Percentiles rank a stretch among this genome's conserved stretches.
Evolutionary conservation across 2,329 filamentous ascomycete species (phyloP).

Genomic region (Cladobotryum protrusum): DNA sequence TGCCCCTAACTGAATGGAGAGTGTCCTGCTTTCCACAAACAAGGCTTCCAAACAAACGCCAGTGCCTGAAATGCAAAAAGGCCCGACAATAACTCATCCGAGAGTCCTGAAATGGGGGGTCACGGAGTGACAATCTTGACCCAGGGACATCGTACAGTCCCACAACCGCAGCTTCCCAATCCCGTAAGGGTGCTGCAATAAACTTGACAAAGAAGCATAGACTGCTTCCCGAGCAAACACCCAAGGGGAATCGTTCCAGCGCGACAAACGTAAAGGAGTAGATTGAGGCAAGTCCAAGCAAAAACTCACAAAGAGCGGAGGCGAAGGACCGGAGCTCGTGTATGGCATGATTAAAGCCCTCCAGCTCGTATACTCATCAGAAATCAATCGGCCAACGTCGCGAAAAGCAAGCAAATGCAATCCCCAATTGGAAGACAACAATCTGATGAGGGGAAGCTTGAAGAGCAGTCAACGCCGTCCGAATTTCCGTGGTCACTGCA

Average conservation of each 20-base stretch:
- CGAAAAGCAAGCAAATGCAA: slow-evolving; percentile 42
- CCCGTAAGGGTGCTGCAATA: background rate
- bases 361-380: slow-evolving; percentile 38
- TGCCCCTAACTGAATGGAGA: background rate
- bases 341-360: slow-evolving; percentile 29
- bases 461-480: slow-evolving; percentile 31
- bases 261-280: slow-evolving; percentile 22
- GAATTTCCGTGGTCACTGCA: slow-evolving; percentile 16
- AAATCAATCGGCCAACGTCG: slow-evolving; percentile 44
- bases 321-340: slow-evolving; percentile 23
- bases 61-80: slow-evolving; percentile 1
- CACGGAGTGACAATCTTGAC: background rate
- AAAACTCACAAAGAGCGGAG: slow-evolving; percentile 19
- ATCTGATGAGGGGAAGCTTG: slow-evolving; percentile 45
- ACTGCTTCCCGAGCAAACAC: slow-evolving; percentile 14
- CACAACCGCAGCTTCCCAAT: background rate
- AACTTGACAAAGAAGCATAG: background rate
- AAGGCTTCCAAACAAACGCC: slow-evolving; percentile 2
- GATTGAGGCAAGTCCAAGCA: slow-evolving; percentile 13
- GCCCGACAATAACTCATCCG: background rate
- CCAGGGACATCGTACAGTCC: too few species aligned
- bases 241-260: slow-evolving; percentile 19
- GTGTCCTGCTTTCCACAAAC: slow-evolving; percentile 2
- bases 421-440: slow-evolving; percentile 42
- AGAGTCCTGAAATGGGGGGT: background rate